phyloP scores from a whole-genome alignment of 2,329 filamentous ascomycete species.

The Acephala macrosclerotiorum region DNA sequence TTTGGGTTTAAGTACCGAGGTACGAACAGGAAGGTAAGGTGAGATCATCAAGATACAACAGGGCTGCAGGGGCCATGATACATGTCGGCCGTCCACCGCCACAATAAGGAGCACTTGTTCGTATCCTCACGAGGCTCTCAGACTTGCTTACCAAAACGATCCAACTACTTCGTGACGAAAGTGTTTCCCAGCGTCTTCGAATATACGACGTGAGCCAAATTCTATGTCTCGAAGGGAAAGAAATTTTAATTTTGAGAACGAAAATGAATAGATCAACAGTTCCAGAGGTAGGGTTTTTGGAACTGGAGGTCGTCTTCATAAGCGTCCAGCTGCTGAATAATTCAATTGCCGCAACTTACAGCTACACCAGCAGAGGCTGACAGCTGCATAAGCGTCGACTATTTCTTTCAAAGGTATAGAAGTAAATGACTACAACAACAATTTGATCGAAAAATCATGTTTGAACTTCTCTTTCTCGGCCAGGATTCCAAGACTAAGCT shows the following conservation, averaged over 20 bases:
- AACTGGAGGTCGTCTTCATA: no score
- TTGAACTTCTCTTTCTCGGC: no score
- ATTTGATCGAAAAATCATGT: no score
- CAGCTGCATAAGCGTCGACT: not conserved
- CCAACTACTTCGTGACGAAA: not conserved
- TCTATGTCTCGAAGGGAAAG: no score
- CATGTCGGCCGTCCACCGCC: not conserved
- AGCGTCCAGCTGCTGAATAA: not conserved
- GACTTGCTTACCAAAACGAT: not conserved
- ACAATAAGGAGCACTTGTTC: not conserved
- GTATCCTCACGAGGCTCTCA: not conserved
- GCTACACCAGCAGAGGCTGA: not conserved
- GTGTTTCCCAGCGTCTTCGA: no score
- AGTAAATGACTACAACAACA: no score
- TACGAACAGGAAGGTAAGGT: not conserved
- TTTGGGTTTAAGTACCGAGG: not conserved
- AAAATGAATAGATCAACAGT: no score
- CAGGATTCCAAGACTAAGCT: not conserved
- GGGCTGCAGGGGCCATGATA: not conserved
- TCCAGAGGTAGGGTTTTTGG: no score
- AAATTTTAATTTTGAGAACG: no score
- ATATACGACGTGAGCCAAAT: no score
- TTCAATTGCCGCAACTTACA: not conserved
- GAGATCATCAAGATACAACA: not conserved
- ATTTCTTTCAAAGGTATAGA: no score